These are phyloP conservation scores for Solanum corneliomulleri DNA, from an alignment of 257 asterid species.

Conservation along the genomic window DNA sequence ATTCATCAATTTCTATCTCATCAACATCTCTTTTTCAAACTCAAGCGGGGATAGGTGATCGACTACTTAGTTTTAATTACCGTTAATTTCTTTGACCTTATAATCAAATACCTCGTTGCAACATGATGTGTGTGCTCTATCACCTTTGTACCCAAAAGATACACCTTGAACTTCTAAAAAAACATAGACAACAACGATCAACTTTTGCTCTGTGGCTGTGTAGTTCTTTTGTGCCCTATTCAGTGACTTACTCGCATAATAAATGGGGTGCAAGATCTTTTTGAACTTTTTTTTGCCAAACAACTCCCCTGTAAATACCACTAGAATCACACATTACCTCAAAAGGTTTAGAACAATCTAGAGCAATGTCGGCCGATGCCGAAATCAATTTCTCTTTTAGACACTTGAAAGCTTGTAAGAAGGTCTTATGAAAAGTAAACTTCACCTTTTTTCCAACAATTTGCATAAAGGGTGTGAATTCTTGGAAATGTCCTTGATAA, in stretches of 20 bases:
- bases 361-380: neutral
- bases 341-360: neutral
- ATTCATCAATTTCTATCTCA: neutral
- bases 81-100: neutral
- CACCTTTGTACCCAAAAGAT: neutral
- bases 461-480: neutral
- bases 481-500: neutral
- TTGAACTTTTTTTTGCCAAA: neutral
- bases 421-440: neutral
- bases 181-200: neutral
- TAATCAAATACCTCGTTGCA: neutral
- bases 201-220: neutral
- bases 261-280: neutral
- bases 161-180: neutral
- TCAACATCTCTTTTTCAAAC: neutral
- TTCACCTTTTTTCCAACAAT: neutral
- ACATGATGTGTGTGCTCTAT: neutral
- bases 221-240: neutral
- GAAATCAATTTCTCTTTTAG: neutral
- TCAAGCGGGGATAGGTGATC: neutral
- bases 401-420: neutral
- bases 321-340: neutral
- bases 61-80: neutral
- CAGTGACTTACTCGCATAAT: neutral
- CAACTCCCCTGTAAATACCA: neutral